Conservation (phyloP, 805 yeast genomes). For the Kodamaea leandrae region DNA sequence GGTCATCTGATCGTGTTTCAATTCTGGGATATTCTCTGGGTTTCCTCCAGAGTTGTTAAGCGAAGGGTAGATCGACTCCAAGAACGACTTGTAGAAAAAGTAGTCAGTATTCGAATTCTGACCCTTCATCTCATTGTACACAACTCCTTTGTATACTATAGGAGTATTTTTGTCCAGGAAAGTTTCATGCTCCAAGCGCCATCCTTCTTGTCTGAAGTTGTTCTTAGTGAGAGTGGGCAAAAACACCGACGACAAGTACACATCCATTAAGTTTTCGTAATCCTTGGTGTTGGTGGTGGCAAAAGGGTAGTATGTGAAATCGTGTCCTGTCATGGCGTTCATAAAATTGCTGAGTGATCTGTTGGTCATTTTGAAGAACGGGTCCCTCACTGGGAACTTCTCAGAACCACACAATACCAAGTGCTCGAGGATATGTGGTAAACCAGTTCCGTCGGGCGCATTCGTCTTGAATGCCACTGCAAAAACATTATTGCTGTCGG, state of each 20-base stretch:
- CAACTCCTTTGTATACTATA: conserved; percentile 87
- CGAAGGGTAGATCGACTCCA: conserved; percentile 79
- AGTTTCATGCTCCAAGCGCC: conserved; percentile 83
- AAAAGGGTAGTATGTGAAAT: conserved; percentile 93
- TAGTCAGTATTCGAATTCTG: conserved; percentile 88
- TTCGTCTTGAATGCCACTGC: conserved; percentile 88
- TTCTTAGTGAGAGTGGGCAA: conserved; percentile 73
- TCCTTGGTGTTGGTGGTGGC: conserved; percentile 88
- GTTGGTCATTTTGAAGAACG: conserved; percentile 95
- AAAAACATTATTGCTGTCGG: conserved; percentile 84
- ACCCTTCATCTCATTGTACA: conserved; percentile 98
- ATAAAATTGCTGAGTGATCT: conserved; percentile 92
- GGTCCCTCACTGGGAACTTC: conserved; percentile 92
- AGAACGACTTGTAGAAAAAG: conserved; percentile 78
- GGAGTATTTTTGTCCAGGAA: conserved; percentile 58
- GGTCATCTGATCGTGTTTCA: conserved; percentile 70
- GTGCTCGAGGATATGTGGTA: conserved; percentile 95
- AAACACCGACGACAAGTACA: conserved; percentile 83
- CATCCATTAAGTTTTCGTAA: conserved; percentile 77
- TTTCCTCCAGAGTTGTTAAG: conserved; percentile 93
- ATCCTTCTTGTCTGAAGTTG: conserved; percentile 94
- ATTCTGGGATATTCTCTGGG: conserved; percentile 72
- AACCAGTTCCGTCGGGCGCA: conserved; percentile 93
- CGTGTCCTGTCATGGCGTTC: conserved; percentile 99
- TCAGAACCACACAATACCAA: conserved; percentile 93